Conservation (phyloP, 345 rosid species). For the Viola odorata region DNA sequence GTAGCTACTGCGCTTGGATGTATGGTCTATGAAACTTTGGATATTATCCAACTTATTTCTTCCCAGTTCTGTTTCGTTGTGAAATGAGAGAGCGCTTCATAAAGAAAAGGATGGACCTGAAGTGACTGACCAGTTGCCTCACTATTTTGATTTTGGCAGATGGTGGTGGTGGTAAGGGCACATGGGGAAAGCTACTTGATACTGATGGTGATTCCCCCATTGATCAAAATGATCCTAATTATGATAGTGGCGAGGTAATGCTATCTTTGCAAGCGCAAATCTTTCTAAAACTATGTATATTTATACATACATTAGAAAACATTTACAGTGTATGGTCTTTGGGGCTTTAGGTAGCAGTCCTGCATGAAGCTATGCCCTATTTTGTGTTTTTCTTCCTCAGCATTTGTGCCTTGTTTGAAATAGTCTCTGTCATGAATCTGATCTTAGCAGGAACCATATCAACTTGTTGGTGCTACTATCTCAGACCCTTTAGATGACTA, state of each 20-base stretch:
- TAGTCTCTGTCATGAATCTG: no score
- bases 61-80: no score
- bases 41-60: background rate
- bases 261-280: background rate
- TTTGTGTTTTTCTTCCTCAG: background rate
- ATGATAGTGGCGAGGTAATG: conserved; percentile 97
- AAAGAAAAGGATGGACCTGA: no score
- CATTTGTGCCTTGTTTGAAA: no score
- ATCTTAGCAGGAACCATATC: conserved; percentile 67
- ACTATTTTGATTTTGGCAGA: conserved; percentile 36
- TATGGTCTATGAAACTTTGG: background rate
- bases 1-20: background rate
- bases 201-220: conserved; percentile 58
- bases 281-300: background rate
- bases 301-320: background rate
- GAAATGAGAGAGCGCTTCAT: no score
- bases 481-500: conserved; percentile 91
- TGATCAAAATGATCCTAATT: conserved; percentile 93
- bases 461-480: conserved; percentile 71
- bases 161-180: conserved; percentile 97
- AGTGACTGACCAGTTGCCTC: no score
- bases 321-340: background rate
- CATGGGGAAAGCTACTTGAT: conserved; percentile 97
- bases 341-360: background rate
- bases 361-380: no score